phyloP scores from a whole-genome alignment of 352 stramenopile genomes.

The Globisporangium spinosum region DNA sequence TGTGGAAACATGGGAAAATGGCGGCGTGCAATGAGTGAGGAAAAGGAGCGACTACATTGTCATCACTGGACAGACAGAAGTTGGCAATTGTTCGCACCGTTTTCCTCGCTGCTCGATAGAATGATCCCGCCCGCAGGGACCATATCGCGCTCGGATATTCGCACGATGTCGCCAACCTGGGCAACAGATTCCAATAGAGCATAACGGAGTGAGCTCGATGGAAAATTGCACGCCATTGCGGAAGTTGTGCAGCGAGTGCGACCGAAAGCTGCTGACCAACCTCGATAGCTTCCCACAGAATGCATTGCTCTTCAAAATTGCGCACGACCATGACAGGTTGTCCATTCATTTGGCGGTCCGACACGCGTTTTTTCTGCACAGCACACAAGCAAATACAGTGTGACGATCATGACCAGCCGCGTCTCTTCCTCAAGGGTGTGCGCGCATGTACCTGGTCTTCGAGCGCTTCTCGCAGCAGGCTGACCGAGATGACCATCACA shows the following conservation, averaged over 20 bases:
- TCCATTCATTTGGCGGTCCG: constrained; percentile 59
- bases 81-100: constrained; percentile 31
- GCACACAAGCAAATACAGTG: background rate
- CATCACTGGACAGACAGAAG: background rate
- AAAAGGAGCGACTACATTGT: background rate
- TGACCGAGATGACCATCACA: constrained; percentile 80
- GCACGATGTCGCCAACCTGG: constrained; percentile 83
- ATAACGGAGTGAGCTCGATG: background rate
- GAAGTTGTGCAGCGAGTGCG: too few species aligned
- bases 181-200: background rate
- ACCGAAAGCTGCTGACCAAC: constrained; percentile 21
- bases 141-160: constrained; percentile 77
- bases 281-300: constrained; percentile 75
- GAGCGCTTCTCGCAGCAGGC: constrained; percentile 69
- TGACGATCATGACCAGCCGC: background rate
- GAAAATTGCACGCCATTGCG: too few species aligned
- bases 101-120: constrained; percentile 77
- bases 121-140: constrained; percentile 92
- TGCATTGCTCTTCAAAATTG: constrained; percentile 52
- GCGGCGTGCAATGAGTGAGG: constrained; percentile 1
- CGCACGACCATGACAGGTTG: constrained; percentile 53
- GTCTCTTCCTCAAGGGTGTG: too few species aligned
- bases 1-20: background rate
- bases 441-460: constrained; percentile 54
- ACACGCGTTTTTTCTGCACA: constrained; percentile 41